Evolutionary conservation across 352 stramenopile species (phyloP).

Genomic region (Thraustotheca clavata): DNA sequence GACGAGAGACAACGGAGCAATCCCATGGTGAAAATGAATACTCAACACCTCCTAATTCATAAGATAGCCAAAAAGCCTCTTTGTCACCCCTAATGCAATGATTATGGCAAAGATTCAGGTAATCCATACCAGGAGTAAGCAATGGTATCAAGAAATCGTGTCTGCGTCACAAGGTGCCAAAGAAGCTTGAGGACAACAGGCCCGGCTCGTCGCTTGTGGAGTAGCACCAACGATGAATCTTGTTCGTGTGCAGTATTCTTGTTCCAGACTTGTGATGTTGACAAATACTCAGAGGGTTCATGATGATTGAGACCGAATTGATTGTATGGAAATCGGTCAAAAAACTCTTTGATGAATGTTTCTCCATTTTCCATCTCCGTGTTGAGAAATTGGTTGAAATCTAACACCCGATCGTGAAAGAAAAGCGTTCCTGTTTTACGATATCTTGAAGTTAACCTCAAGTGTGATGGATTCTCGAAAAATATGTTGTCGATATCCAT

Average conservation of each 20-base stretch:
- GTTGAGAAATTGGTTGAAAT: not conserved
- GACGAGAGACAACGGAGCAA: slow-evolving; percentile 29
- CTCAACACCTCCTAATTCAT: slow-evolving; percentile 31
- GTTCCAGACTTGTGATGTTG: slow-evolving; percentile 35
- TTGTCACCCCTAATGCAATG: slow-evolving; percentile 31
- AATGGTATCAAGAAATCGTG: slow-evolving; percentile 29
- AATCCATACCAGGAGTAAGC: not conserved
- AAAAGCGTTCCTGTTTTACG: slow-evolving; percentile 15
- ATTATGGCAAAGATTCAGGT: not conserved
- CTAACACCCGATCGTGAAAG: slow-evolving; percentile 18
- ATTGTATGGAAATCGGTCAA: not conserved
- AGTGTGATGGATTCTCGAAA: not conserved
- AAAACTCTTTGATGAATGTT: not conserved
- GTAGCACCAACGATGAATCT: slow-evolving; percentile 58
- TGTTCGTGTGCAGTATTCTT: slow-evolving; percentile 49
- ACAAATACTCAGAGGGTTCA: slow-evolving; percentile 26
- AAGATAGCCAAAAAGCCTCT: slow-evolving; percentile 42
- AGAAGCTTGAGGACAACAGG: slow-evolving; percentile 46
- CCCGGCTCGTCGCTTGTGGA: slow-evolving; percentile 42
- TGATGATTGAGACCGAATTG: not conserved
- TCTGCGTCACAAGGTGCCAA: slow-evolving; percentile 52
- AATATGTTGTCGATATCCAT: slow-evolving; percentile 17
- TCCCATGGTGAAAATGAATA: slow-evolving; percentile 50
- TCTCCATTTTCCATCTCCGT: not conserved
- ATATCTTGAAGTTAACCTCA: not conserved